Conservation (phyloP, 2,329 filamentous ascomycete genomes). For the Pyrenochaeta sp. region DNA sequence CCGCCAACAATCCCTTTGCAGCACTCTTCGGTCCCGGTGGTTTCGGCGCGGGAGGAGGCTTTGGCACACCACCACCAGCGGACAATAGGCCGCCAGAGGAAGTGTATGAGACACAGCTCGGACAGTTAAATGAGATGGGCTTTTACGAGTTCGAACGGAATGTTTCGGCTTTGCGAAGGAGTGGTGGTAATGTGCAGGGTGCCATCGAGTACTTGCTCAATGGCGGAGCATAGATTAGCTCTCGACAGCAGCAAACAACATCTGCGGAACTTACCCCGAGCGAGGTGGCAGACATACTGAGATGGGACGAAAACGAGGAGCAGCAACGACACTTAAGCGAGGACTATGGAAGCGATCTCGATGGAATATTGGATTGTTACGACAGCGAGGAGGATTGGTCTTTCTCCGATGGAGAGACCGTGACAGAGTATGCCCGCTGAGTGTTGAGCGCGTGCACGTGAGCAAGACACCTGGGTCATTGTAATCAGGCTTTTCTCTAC, state of each 20-base stretch:
- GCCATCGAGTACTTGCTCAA: constrained; percentile 76
- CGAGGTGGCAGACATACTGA: background rate
- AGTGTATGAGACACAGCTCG: constrained; percentile 85
- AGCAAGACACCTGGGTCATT: background rate
- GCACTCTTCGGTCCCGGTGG: constrained; percentile 57
- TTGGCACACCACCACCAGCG: constrained; percentile 60
- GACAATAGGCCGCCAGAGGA: constrained; percentile 95
- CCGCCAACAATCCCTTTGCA: constrained; percentile 50
- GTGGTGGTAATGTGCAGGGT: constrained; percentile 93
- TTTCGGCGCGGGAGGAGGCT: constrained; percentile 48
- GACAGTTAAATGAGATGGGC: constrained; percentile 97
- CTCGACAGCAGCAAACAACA: constrained; percentile 1
- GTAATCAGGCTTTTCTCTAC: background rate
- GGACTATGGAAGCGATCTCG: constrained; percentile 12
- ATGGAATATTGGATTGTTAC: constrained; percentile 10
- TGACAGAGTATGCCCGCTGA: background rate
- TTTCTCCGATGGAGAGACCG: background rate
- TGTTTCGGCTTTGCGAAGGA: constrained; percentile 83
- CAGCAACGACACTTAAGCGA: constrained; percentile 1
- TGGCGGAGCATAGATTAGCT: constrained; percentile 34
- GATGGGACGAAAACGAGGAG: background rate
- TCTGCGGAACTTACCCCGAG: background rate
- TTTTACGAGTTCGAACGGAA: constrained; percentile 98
- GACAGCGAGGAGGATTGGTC: constrained; percentile 14
- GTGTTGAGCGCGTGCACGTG: background rate